Conservation (phyloP, 495 filamentous ascomycete genomes). For the Evansstolkia leycettana region DNA sequence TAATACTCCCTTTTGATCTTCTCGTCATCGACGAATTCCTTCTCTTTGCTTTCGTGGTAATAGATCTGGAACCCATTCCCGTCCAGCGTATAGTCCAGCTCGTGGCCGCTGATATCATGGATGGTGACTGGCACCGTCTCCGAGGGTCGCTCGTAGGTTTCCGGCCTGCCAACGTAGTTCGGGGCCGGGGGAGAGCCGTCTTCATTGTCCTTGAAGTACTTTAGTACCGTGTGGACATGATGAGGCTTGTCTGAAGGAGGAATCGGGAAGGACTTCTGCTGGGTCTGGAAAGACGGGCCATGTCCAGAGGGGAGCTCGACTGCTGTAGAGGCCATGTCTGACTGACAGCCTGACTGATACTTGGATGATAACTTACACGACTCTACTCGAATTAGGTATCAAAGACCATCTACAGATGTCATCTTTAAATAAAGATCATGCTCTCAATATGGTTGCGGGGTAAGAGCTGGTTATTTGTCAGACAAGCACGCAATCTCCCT, state of each 20-base stretch:
- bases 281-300: constrained; percentile 4
- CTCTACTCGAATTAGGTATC: background rate
- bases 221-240: constrained; percentile 43
- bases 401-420: too few relatives aligned
- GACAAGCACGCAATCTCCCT: constrained; percentile 21
- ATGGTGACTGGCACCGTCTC: constrained; percentile 20
- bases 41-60: constrained; percentile 34
- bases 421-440: background rate
- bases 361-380: background rate
- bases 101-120: constrained; percentile 37
- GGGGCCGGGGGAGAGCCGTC: constrained; percentile 46
- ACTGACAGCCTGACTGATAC: too few relatives aligned
- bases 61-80: constrained; percentile 37
- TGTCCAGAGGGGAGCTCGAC: constrained; percentile 18
- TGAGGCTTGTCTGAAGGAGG: constrained; percentile 16
- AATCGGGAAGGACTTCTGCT: constrained; percentile 7
- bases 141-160: constrained; percentile 36
- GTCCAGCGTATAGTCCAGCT: constrained; percentile 37
- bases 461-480: constrained; percentile 14
- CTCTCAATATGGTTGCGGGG: background rate
- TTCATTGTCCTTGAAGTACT: constrained; percentile 46
- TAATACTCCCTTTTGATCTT: constrained; percentile 56
- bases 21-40: constrained; percentile 48
- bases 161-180: constrained; percentile 32
- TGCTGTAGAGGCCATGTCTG: constrained; percentile 15